These are phyloP conservation scores for Warburgia ugandensis DNA, from an alignment of 164 flowering plant species.

Conservation along the genomic window DNA sequence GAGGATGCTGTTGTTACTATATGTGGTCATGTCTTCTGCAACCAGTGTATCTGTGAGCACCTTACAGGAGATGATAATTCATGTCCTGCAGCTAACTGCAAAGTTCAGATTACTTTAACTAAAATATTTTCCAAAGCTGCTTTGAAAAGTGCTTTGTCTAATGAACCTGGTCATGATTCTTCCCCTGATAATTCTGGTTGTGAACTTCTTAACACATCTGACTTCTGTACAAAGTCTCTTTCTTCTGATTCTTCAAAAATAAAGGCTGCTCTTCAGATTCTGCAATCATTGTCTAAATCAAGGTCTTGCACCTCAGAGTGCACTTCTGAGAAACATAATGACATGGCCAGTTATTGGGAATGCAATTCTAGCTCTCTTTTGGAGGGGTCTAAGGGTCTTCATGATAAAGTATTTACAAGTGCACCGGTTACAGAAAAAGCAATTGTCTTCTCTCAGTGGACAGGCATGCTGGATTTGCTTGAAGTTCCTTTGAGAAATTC, in stretches of 20 bases:
- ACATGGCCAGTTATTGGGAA: too few species aligned
- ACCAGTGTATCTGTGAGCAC: constrained; percentile 77
- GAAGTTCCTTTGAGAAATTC: constrained; percentile 50
- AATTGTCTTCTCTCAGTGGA: constrained; percentile 96
- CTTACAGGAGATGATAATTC: constrained; percentile 74
- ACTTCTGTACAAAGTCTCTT: constrained; percentile 26
- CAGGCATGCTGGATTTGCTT: constrained; percentile 80
- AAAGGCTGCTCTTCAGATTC: constrained; percentile 58
- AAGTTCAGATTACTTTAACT: constrained; percentile 57
- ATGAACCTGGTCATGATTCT: constrained; percentile 23
- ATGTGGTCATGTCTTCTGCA: constrained; percentile 92
- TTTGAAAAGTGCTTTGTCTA: constrained; percentile 42
- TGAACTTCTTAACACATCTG: too few species aligned
- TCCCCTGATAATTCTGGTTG: constrained; percentile 26
- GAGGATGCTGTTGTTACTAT: constrained; percentile 89
- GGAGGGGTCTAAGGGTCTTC: too few species aligned
- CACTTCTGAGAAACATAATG: too few species aligned
- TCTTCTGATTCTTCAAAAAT: constrained; percentile 71
- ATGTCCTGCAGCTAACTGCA: constrained; percentile 68
- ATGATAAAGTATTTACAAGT: too few species aligned
- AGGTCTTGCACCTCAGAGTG: constrained; percentile 4
- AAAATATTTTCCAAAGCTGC: constrained; percentile 61
- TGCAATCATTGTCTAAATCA: constrained; percentile 30
- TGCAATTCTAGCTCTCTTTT: too few species aligned
- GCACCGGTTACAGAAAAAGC: too few species aligned